phyloP scores from a whole-genome alignment of 1,284 basidiomycete genomes.

The Phellinidium pouzarii region DNA sequence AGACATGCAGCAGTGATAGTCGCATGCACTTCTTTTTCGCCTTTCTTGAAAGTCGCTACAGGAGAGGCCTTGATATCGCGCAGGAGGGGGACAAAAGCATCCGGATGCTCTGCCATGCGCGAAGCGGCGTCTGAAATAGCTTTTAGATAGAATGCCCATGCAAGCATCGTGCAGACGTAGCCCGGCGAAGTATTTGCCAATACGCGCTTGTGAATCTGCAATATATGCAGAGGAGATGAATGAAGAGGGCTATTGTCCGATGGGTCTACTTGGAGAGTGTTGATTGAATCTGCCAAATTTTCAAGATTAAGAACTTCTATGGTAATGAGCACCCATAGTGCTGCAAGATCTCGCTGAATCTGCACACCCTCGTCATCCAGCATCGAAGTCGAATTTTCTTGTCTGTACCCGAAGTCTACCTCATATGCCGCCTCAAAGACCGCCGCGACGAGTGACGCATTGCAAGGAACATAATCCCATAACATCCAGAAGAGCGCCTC shows the following conservation, averaged over 20 bases:
- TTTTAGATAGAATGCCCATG: constrained; percentile 18
- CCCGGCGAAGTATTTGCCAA: constrained; percentile 12
- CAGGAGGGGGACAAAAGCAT: constrained; percentile 3
- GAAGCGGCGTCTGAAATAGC: constrained; percentile 14
- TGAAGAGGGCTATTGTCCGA: constrained; percentile 46
- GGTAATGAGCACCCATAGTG: constrained; percentile 71
- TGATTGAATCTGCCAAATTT: constrained; percentile 49
- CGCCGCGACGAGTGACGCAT: constrained; percentile 51
- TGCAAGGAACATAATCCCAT: constrained; percentile 70
- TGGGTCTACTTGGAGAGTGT: constrained; percentile 48
- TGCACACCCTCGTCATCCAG: constrained; percentile 68
- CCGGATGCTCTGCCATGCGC: constrained; percentile 7
- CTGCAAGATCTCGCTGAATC: constrained; percentile 59
- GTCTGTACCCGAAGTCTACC: constrained; percentile 61
- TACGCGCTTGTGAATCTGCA: constrained; percentile 21
- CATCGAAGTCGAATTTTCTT: constrained; percentile 60
- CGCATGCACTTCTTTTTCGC: constrained; percentile 44
- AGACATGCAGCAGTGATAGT: constrained; percentile 52
- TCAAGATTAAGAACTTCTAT: constrained; percentile 81
- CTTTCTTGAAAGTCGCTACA: constrained; percentile 33
- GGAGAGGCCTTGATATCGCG: constrained; percentile 6
- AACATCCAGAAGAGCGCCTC: constrained; percentile 83
- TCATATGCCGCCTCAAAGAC: constrained; percentile 61
- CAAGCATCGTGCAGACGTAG: constrained; percentile 18
- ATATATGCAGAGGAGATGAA: constrained; percentile 47